A percentile compares a stretch with the other conserved stretches of the same genome.
Conservation (phyloP, 2,329 filamentous ascomycete species). For the Aurifilum marmelostoma region DNA sequence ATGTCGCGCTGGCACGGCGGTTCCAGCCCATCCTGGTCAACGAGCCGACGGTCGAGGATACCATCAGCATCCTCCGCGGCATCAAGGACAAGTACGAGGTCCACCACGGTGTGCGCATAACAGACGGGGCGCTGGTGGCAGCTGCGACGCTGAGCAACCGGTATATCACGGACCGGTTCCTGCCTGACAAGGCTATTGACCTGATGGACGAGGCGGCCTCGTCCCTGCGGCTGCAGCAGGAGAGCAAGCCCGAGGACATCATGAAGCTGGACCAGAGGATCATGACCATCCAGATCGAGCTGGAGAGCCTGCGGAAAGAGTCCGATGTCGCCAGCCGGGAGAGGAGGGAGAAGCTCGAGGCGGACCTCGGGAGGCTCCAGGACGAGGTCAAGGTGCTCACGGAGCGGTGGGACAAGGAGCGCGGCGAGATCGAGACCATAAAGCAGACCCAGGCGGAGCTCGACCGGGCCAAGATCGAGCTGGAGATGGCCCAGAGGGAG, state of each 20-base stretch:
- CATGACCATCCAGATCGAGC: constrained; percentile 95
- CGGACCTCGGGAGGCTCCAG: constrained; percentile 74
- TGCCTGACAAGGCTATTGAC: constrained; percentile 97
- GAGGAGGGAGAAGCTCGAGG: constrained; percentile 82
- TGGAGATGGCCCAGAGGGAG: constrained; percentile 84
- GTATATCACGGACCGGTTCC: constrained; percentile 93
- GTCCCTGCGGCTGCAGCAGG: constrained; percentile 87
- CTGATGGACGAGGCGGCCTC: constrained; percentile 95
- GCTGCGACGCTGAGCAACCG: constrained; percentile 92
- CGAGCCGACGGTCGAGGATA: constrained; percentile 88
- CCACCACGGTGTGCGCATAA: constrained; percentile 94
- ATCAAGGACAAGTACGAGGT: constrained; percentile 99
- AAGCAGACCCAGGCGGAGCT: constrained; percentile 89
- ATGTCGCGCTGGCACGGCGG: constrained; percentile 85
- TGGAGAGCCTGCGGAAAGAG: constrained; percentile 93
- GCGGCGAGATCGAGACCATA: constrained; percentile 80
- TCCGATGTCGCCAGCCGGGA: constrained; percentile 88
- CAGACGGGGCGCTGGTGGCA: constrained; percentile 87
- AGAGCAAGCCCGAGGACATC: constrained; percentile 95
- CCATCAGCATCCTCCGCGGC: constrained; percentile 90
- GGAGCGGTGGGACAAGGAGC: constrained; percentile 88
- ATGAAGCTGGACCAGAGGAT: constrained; percentile 91
- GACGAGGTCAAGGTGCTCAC: constrained; percentile 76
- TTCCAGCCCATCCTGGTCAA: constrained; percentile 96
- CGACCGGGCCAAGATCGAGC: constrained; percentile 80